Conservation (phyloP, 208 protist genomes). For the Acanthamoeba castellanii region DNA sequence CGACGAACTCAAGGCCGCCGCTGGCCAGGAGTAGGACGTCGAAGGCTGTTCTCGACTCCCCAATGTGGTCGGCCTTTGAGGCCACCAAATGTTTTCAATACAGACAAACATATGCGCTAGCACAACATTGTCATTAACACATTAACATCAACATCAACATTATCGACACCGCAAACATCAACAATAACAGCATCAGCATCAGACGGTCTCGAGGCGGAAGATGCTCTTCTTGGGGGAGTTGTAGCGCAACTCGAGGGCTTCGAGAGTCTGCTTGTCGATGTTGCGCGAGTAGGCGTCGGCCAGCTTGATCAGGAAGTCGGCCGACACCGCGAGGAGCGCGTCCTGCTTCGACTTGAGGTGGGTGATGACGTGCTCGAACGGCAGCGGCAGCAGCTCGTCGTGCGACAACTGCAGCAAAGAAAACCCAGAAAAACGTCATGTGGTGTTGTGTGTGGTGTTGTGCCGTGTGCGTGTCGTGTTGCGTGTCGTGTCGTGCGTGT, state of each 20-base stretch:
- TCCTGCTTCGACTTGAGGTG: conserved; percentile 39
- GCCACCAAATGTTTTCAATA: too few species aligned
- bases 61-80: too few species aligned
- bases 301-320: not conserved
- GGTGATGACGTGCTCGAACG: conserved; percentile 15
- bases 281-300: conserved; percentile 3
- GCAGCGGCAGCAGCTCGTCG: not conserved
- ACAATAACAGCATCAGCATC: too few species aligned
- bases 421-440: too few species aligned
- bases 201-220: conserved; percentile 7
- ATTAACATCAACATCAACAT: too few species aligned
- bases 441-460: too few species aligned
- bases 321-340: not conserved
- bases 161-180: too few species aligned
- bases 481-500: too few species aligned
- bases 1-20: not conserved
- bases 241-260: not conserved
- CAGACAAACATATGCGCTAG: too few species aligned
- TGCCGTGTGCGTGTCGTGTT: too few species aligned
- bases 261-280: conserved; percentile 17
- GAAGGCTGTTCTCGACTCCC: too few species aligned
- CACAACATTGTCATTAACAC: too few species aligned
- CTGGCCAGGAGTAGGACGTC: not conserved
- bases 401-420: not conserved
- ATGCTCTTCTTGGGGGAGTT: conserved; percentile 52